Evolutionary conservation across 2,329 filamentous ascomycete species (phyloP), one percentile per base, ranked within the genome.

Genomic region (Xylaria sp.): DNA sequence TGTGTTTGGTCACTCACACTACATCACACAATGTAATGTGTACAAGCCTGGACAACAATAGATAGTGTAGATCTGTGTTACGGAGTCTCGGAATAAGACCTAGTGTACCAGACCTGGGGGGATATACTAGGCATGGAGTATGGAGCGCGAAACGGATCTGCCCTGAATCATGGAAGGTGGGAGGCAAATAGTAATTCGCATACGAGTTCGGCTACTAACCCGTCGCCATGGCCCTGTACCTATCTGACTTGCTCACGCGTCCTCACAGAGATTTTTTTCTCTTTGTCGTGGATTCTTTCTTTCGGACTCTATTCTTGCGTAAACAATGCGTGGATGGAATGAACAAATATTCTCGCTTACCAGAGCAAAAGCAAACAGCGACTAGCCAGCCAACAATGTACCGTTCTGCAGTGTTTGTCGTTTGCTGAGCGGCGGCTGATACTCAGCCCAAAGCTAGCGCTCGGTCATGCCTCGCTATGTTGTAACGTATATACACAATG

Each of bases 171-270:
- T 61, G 48, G 35, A 59, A 53, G 60, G 29, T 32, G 64, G 57
- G 23, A 21, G 42, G 35, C 55, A 58, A 69, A 66, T 54, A 65
- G 63, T 69, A 66, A 72, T 65, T 66, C 32, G 60, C 69, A 71
- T 68, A 70, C 70, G 62, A 70, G 60, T 42, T 68, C 62, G 61
- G 64, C 58, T 35, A 51, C 58, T 35, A 51, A 44, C 59, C 16
- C 37, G 37, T 12, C 50, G 65, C 54, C 53, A 54, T 57, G 62
- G 48, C 44, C 54, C 13, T 62, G 60, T 40, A 50, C 65, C 50
- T 60, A 57, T 68, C 58, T 65, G 63, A 62, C 60, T 53, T 71
- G 70, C 70, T 72, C 70, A 72, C 70, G 65, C 65, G 70, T 65
- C 47, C 10, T 18, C 16, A 44, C 65, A 72, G 68, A 69, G 57